phyloP scores from a whole-genome alignment of 305 asterid species.

The Withania somnifera region DNA sequence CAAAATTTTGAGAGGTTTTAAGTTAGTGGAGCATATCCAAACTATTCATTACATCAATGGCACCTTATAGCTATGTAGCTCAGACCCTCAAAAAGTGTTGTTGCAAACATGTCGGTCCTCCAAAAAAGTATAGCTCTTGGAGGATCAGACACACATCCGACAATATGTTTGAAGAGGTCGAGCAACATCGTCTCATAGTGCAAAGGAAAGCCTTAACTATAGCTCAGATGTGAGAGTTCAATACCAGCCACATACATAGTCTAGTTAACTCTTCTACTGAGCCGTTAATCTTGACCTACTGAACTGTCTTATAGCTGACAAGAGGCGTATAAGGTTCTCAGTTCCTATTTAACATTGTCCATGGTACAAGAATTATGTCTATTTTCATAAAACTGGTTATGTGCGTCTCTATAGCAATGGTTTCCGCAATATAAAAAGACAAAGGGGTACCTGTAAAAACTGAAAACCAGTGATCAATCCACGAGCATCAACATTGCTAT shows the following conservation, averaged over 20 bases:
- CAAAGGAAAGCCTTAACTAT: not conserved
- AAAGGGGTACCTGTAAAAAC: conserved; percentile 56
- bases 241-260: not conserved
- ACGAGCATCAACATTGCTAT: conserved; percentile 61
- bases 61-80: not conserved
- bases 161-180: not conserved
- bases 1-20: not conserved
- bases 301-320: not conserved
- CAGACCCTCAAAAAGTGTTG: not conserved
- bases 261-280: not conserved
- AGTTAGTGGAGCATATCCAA: not conserved
- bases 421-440: not conserved
- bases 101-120: not conserved
- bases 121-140: not conserved
- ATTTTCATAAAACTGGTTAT: not conserved
- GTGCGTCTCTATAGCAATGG: not conserved
- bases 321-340: not conserved
- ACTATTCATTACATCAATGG: not conserved
- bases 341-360: not conserved
- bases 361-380: not conserved
- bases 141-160: not conserved
- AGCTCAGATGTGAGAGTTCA: not conserved
- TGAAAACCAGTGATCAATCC: conserved; percentile 68
- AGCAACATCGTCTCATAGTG: not conserved
- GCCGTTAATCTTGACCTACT: not conserved